Base-by-base conservation (phyloP, 306 rosid genomes). In the Dalbergia cochinchinensis region DNA sequence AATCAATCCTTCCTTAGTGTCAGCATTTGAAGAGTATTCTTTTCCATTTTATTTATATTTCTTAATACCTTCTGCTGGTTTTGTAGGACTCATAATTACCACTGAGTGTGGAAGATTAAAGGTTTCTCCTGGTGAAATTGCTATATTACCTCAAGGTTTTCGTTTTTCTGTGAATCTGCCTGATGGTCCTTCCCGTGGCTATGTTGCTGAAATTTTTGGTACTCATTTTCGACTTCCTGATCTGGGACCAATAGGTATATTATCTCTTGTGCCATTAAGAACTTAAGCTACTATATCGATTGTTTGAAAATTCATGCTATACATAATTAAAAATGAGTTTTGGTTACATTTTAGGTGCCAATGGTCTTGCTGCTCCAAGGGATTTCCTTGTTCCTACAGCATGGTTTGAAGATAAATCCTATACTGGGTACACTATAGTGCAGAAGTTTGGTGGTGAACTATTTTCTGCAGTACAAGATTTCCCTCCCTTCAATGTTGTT, bases 141-240 rank as follows among this genome's bases (percentile, higher is more conserved):
- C 83, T 15, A 79, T 92, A 54, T 67, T 94, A 82, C 99, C 99
- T 75, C 99, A 94, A 84, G 97, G 99, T 69, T 94, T 92, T 86
- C 97, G 97, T 78, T 94, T 92, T 83, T 54, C 89, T 51, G 91
- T 94, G 34, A 71, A 74, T 83, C 87, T 94, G 63, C 97, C 91
- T 35, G 97, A 95, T 66, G 97, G 99, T 41, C 95, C 99, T 50
- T 91, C 99, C 48, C 97, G 97, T 48, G 99, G 99, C 71, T 95
- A 95, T 74, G 97, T 91, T 47, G 94, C 97, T 81, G 99, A 95
- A 89, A 81, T 95, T 79, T 95, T 92, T 20, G 99, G 97, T 73
- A 70, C 94, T 78, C 97, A 95, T 85, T 92, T 92, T 85, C 97
- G 91, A 66, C 97, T 95, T 71, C 99, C 99, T 78, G 99, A 95